Conservation (phyloP, 495 filamentous ascomycete species). For the Baudoinia panamericana region DNA sequence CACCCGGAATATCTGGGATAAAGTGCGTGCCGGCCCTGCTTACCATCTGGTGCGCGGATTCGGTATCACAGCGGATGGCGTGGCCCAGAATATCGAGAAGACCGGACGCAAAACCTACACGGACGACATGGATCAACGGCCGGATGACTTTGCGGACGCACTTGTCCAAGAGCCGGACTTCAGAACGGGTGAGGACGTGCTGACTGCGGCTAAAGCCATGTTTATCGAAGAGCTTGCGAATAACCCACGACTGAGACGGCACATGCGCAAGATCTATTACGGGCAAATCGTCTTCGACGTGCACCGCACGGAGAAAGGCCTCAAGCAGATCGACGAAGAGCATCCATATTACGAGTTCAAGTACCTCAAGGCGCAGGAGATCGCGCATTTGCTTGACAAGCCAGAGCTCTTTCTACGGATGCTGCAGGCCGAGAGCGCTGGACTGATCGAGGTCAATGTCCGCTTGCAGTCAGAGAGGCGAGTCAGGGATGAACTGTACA, state of each 20-base stretch:
- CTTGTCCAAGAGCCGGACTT: slow-evolving; percentile 55
- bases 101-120: slow-evolving; percentile 65
- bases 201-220: slow-evolving; percentile 69
- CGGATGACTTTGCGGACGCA: slow-evolving; percentile 63
- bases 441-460: slow-evolving; percentile 70
- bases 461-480: slow-evolving; percentile 58
- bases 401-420: slow-evolving; percentile 88
- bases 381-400: slow-evolving; percentile 55
- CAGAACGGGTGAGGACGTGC: slow-evolving; percentile 56
- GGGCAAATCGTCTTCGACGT: slow-evolving; percentile 70
- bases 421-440: slow-evolving; percentile 91
- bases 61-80: slow-evolving; percentile 75
- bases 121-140: slow-evolving; percentile 63
- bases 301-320: slow-evolving; percentile 80
- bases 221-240: slow-evolving; percentile 81
- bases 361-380: slow-evolving; percentile 77
- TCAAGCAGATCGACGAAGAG: slow-evolving; percentile 87
- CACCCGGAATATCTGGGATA: slow-evolving; percentile 62
- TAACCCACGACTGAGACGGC: slow-evolving; percentile 81
- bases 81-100: slow-evolving; percentile 71
- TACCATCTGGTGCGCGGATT: slow-evolving; percentile 78
- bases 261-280: slow-evolving; percentile 71
- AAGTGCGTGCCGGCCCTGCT: slow-evolving; percentile 60
- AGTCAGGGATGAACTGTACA: slow-evolving; percentile 59
- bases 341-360: slow-evolving; percentile 98